phyloP scores from a whole-genome alignment of 2,329 filamentous ascomycete genomes.

The Ceratocystis huliohia region DNA sequence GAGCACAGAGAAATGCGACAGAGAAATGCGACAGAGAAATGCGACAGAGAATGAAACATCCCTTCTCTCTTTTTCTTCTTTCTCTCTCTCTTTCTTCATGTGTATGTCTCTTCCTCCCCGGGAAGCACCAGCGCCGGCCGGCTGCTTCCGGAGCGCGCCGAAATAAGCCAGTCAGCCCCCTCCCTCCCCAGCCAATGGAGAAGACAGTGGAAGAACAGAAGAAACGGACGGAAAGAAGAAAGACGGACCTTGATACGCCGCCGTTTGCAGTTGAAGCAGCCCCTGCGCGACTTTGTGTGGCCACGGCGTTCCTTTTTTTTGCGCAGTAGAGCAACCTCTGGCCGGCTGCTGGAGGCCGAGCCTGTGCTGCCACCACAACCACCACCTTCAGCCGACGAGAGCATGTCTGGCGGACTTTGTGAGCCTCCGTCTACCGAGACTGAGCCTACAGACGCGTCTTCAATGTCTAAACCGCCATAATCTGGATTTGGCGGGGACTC shows the following conservation, averaged over 20 bases:
- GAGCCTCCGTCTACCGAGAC: constrained; percentile 16
- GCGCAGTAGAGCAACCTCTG: constrained; percentile 9
- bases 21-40: too few species aligned
- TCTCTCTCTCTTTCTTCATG: too few species aligned
- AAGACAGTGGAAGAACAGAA: background rate
- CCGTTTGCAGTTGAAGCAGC: constrained; percentile 56
- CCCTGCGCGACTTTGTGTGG: constrained; percentile 52
- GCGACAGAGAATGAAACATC: too few species aligned
- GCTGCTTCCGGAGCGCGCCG: background rate
- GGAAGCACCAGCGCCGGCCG: too few species aligned
- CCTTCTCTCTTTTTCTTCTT: too few species aligned
- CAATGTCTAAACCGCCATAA: constrained; percentile 16
- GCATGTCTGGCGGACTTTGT: constrained; percentile 16
- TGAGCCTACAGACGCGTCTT: constrained; percentile 17
- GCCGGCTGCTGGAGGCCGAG: constrained; percentile 1
- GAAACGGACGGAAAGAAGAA: background rate
- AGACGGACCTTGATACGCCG: constrained; percentile 47
- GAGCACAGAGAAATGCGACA: background rate
- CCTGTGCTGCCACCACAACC: background rate
- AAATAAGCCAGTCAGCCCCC: background rate
- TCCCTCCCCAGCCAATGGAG: background rate
- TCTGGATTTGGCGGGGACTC: constrained; percentile 11
- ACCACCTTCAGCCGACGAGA: background rate
- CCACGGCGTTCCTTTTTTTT: constrained; percentile 39
- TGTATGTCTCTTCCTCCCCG: too few species aligned